Conservation (phyloP, 192 early-diverging fungal genomes). For the Coemansia sp. region DNA sequence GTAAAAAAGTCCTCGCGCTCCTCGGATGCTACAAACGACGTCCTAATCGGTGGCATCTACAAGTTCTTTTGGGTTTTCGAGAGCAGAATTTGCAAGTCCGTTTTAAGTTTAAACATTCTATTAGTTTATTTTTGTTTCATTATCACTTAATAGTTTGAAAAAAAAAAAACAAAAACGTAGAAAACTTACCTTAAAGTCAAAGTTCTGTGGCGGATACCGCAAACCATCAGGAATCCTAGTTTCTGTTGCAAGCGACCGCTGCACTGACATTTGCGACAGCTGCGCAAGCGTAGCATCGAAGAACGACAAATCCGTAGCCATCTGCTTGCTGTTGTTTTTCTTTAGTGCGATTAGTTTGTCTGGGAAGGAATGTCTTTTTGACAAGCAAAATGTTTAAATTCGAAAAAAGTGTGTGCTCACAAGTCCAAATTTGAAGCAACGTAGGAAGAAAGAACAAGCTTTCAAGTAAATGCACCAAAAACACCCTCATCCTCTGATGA, state of each 20-base stretch:
- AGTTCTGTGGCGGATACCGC: conserved; percentile 31
- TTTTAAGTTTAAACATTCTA: not conserved
- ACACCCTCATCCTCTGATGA: no score
- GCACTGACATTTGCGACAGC: conserved; percentile 32
- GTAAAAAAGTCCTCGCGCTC: conserved; percentile 41
- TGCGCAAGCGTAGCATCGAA: conserved; percentile 38
- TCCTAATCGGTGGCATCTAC: conserved; percentile 37
- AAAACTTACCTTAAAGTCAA: conserved; percentile 37
- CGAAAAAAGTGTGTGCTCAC: not conserved
- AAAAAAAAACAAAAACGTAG: not conserved
- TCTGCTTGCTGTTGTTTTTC: not conserved
- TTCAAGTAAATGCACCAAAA: no score
- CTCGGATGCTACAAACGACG: conserved; percentile 12
- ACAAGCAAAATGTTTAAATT: not conserved
- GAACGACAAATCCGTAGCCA: conserved; percentile 20
- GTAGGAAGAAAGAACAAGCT: not conserved
- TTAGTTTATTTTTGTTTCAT: no score
- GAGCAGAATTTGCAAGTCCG: not conserved
- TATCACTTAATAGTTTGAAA: not conserved
- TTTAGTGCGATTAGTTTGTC: not conserved
- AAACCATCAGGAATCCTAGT: conserved; percentile 20
- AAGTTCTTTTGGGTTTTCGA: not conserved
- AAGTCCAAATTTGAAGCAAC: no score
- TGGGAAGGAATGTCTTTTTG: not conserved
- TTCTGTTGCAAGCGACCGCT: conserved; percentile 18